Percentiles rank a stretch among this genome's conserved stretches.
These are phyloP conservation scores for Seiridium unicorne DNA, from an alignment of 2,329 filamentous ascomycete genomes.

Conservation along the genomic window DNA sequence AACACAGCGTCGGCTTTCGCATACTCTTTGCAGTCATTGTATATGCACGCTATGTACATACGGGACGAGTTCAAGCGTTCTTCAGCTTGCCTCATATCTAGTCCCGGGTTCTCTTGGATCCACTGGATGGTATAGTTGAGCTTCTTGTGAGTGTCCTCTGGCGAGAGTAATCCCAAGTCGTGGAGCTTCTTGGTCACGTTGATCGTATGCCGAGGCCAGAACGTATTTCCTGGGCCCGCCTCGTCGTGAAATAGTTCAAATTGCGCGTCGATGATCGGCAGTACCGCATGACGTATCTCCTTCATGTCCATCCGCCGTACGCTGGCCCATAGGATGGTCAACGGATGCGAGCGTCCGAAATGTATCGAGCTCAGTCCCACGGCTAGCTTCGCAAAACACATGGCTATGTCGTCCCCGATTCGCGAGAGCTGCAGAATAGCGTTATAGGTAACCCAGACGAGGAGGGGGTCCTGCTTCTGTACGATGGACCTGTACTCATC, in stretches of 20 bases:
- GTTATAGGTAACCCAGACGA: neutral
- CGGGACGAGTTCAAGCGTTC: neutral
- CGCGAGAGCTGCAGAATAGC: neutral
- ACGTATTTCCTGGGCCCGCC: neutral
- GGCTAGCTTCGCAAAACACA: neutral
- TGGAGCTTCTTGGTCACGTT: neutral
- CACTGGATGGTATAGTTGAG: neutral
- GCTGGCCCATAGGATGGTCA: neutral
- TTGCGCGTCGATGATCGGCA: constrained; percentile 2
- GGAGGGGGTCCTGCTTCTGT: neutral
- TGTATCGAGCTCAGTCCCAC: neutral
- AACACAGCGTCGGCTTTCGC: neutral
- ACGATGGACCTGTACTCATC: neutral
- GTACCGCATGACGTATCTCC: neutral
- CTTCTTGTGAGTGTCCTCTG: neutral
- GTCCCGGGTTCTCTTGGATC: neutral
- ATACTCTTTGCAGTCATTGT: neutral
- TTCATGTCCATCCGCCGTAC: neutral
- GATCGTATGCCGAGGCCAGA: neutral
- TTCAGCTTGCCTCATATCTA: neutral
- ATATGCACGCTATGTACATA: neutral
- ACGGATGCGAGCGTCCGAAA: neutral
- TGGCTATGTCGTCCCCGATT: neutral
- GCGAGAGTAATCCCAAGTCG: neutral
- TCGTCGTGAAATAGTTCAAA: neutral